A percentile compares a stretch with the other conserved stretches of the same genome.
Conservation (phyloP, 192 early-diverging fungal genomes). For the Phycomyces nitens region DNA sequence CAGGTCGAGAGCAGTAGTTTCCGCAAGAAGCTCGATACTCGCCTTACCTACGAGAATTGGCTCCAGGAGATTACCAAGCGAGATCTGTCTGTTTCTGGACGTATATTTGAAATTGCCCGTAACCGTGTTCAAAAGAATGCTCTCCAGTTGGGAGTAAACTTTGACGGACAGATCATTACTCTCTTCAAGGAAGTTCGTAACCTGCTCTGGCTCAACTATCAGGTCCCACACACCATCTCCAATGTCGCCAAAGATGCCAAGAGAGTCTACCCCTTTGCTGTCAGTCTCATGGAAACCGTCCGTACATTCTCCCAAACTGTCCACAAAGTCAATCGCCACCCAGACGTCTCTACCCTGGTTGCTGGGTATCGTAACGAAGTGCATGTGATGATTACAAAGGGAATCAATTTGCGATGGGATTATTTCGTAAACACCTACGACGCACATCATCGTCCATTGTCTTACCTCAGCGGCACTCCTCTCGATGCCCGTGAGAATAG, state of each 20-base stretch:
- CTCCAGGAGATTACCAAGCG: slow-evolving; percentile 74
- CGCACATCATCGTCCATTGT: slow-evolving; percentile 37
- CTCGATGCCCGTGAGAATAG: slow-evolving; percentile 74
- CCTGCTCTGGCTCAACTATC: slow-evolving; percentile 92
- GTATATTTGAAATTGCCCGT: slow-evolving; percentile 85
- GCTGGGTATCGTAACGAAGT: slow-evolving; percentile 95
- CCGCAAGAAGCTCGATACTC: slow-evolving; percentile 91
- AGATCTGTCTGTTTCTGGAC: slow-evolving; percentile 81
- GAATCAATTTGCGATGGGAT: slow-evolving; percentile 86
- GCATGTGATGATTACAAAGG: slow-evolving; percentile 77
- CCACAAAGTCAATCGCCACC: slow-evolving; percentile 72
- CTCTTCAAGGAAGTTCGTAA: slow-evolving; percentile 99
- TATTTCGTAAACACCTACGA: slow-evolving; percentile 84
- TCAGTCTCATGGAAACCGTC: slow-evolving; percentile 92
- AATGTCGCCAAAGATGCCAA: slow-evolving; percentile 94
- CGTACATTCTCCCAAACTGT: slow-evolving; percentile 88
- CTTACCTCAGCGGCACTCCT: slow-evolving; percentile 40
- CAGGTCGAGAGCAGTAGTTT: slow-evolving; percentile 85
- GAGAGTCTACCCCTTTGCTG: slow-evolving; percentile 96
- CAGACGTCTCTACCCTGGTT: slow-evolving; percentile 73
- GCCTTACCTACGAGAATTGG: slow-evolving; percentile 91
- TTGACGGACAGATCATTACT: slow-evolving; percentile 91
- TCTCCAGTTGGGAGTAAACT: slow-evolving; percentile 86
- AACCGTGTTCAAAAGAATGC: slow-evolving; percentile 70
- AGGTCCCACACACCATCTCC: slow-evolving; percentile 85